These are phyloP conservation scores for Solanum medicagineum DNA, from an alignment of 257 asterid genomes.

Conservation along the genomic window DNA sequence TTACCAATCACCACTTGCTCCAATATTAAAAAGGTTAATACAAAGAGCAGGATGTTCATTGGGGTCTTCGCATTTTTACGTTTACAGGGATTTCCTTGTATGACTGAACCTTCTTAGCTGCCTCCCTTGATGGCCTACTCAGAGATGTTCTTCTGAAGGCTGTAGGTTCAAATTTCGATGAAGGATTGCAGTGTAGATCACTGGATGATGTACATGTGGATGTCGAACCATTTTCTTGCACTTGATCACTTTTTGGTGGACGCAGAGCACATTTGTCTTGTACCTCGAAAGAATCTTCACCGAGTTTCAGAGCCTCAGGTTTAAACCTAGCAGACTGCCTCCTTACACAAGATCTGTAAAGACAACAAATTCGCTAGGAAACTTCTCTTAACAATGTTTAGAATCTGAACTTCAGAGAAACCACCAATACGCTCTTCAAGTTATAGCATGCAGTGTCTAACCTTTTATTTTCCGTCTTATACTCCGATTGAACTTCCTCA, in stretches of 20 bases:
- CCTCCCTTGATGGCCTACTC: conserved; percentile 52
- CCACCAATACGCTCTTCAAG: background rate
- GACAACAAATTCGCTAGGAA: background rate
- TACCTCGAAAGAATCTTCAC: background rate
- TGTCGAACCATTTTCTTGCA: conserved; percentile 15
- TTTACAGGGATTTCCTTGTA: conserved; percentile 54
- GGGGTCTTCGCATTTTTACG: conserved; percentile 59
- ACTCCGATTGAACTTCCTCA: conserved; percentile 15
- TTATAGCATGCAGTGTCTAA: conserved; percentile 1
- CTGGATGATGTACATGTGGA: background rate
- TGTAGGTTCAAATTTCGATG: conserved; percentile 6
- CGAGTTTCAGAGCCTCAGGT: background rate
- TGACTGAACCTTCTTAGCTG: conserved; percentile 56
- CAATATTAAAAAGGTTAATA: background rate
- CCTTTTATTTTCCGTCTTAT: conserved; percentile 37
- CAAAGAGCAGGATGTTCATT: conserved; percentile 4
- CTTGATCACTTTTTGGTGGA: conserved; percentile 6
- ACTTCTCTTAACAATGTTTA: background rate
- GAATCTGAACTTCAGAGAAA: background rate
- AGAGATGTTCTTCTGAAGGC: conserved; percentile 27
- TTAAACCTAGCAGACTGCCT: conserved; percentile 17
- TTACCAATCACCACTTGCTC: background rate
- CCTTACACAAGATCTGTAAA: conserved; percentile 10
- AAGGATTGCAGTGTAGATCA: conserved; percentile 4
- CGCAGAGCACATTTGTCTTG: background rate